Percentiles rank a stretch among this genome's conserved stretches.
These are phyloP conservation scores for Ophiosphaerella korrae DNA, from an alignment of 2,329 filamentous ascomycete species.

Conservation along the genomic window DNA sequence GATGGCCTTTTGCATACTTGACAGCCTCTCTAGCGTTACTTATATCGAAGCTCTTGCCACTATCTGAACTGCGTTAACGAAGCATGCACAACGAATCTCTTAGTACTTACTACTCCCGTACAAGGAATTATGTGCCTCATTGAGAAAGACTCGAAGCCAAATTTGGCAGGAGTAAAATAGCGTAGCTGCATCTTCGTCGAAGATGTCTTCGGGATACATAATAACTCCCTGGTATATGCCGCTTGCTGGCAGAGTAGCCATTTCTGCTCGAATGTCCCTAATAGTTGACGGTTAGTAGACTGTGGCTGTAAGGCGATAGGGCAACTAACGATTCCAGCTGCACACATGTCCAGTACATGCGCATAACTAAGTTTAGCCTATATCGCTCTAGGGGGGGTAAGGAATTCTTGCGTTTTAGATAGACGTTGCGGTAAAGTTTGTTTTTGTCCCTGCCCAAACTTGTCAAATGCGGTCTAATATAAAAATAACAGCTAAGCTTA, in stretches of 20 bases:
- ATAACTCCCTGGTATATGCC: constrained; percentile 64
- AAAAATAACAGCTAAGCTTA: constrained; percentile 38
- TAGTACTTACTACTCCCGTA: constrained; percentile 47
- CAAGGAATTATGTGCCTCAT: constrained; percentile 57
- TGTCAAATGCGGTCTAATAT: background rate
- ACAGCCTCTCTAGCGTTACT: constrained; percentile 14
- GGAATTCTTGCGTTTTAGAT: constrained; percentile 16
- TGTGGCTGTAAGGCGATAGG: constrained; percentile 31
- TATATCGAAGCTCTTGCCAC: constrained; percentile 23
- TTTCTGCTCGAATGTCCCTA: constrained; percentile 86
- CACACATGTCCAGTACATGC: constrained; percentile 91
- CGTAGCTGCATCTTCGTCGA: constrained; percentile 49
- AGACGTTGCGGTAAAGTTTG: constrained; percentile 31
- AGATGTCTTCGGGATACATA: constrained; percentile 65
- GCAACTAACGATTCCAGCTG: constrained; percentile 73
- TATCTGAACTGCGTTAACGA: constrained; percentile 37
- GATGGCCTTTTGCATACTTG: constrained; percentile 17
- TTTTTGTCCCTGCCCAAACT: constrained; percentile 40
- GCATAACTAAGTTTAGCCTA: constrained; percentile 50
- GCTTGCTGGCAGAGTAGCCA: constrained; percentile 63
- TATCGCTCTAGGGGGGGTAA: constrained; percentile 34
- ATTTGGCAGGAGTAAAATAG: constrained; percentile 57
- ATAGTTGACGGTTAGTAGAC: background rate
- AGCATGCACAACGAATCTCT: constrained; percentile 21
- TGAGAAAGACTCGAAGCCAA: constrained; percentile 59